A percentile compares a stretch with the other conserved stretches of the same genome.
Evolutionary conservation across 805 yeast species (phyloP).

Genomic region (Metschnikowia matae): DNA sequence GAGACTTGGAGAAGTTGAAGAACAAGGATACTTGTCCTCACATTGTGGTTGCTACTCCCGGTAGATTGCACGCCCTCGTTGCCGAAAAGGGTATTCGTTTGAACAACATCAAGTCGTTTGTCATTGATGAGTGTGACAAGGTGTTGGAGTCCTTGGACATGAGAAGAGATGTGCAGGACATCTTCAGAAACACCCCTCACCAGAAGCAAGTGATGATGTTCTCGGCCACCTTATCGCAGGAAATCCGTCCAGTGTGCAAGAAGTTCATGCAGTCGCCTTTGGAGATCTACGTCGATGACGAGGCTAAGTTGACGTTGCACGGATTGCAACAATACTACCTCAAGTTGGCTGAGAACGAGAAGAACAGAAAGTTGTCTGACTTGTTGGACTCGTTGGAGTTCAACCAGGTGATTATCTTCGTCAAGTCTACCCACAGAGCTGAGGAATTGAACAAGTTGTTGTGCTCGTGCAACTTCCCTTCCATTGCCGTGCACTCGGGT

Average conservation of each 20-base stretch:
- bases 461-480: slow-evolving; percentile 92
- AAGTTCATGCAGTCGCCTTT: slow-evolving; percentile 97
- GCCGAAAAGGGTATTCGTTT: slow-evolving; percentile 86
- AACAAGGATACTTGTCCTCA: slow-evolving; percentile 94
- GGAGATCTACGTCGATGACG: slow-evolving; percentile 96
- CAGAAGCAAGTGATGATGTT: slow-evolving; percentile 99
- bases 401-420: slow-evolving; percentile 97
- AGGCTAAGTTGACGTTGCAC: slow-evolving; percentile 93
- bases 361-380: slow-evolving; percentile 89
- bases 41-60: slow-evolving; percentile 96
- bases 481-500: slow-evolving; percentile 93
- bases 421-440: slow-evolving; percentile 87
- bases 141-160: slow-evolving; percentile 86
- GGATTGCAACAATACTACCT: slow-evolving; percentile 96
- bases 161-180: slow-evolving; percentile 98
- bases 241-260: slow-evolving; percentile 94
- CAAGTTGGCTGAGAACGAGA: slow-evolving; percentile 84
- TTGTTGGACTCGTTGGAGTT: slow-evolving; percentile 90
- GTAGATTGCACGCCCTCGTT: slow-evolving; percentile 91
- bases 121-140: slow-evolving; percentile 97
- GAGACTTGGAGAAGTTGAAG: slow-evolving; percentile 83
- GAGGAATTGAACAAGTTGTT: slow-evolving; percentile 84
- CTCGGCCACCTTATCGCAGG: slow-evolving; percentile 91
- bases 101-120: slow-evolving; percentile 87
- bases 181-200: slow-evolving; percentile 95